Conservation (phyloP, 2,329 filamentous ascomycete genomes). For the Diaporthe longicolla region DNA sequence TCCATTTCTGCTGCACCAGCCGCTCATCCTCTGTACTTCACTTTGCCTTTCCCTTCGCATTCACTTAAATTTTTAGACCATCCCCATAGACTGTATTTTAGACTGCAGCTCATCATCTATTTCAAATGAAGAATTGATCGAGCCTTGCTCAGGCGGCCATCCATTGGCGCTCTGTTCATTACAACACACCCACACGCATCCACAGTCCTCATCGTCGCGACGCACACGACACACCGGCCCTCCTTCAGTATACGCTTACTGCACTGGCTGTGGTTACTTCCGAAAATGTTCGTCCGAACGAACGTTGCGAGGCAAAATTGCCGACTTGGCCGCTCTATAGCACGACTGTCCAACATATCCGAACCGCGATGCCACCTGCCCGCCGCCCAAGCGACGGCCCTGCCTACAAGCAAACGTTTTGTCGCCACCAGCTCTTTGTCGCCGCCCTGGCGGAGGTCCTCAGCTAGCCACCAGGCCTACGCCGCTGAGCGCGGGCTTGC, state of each 20-base stretch:
- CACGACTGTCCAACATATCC: slow-evolving; percentile 25
- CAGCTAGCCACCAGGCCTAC: slow-evolving; percentile 39
- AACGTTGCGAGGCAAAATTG: slow-evolving; percentile 47
- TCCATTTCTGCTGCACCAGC: background rate
- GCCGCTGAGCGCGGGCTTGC: slow-evolving; percentile 50
- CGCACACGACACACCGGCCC: slow-evolving; percentile 22
- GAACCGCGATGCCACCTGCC: slow-evolving; percentile 27
- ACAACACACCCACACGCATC: slow-evolving; percentile 15
- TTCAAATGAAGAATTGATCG: slow-evolving; percentile 36
- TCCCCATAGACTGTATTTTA: slow-evolving; percentile 11
- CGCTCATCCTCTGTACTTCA: background rate
- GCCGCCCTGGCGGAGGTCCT: slow-evolving; percentile 47
- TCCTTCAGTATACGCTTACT: background rate
- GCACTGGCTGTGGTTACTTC: slow-evolving; percentile 41
- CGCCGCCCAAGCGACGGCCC: slow-evolving; percentile 3
- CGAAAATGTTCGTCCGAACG: slow-evolving; percentile 52
- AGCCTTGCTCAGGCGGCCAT: slow-evolving; percentile 22
- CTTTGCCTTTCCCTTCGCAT: background rate
- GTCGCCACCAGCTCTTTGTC: slow-evolving; percentile 43
- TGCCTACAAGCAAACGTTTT: slow-evolving; percentile 28
- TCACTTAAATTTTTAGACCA: slow-evolving; percentile 4
- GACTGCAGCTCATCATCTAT: slow-evolving; percentile 1
- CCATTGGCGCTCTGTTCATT: slow-evolving; percentile 32
- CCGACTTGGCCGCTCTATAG: slow-evolving; percentile 46
- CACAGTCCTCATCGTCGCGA: slow-evolving; percentile 36